Evolutionary conservation across 2,329 filamentous ascomycete species (phyloP).

Genomic region (Paramyrothecium sp.): DNA sequence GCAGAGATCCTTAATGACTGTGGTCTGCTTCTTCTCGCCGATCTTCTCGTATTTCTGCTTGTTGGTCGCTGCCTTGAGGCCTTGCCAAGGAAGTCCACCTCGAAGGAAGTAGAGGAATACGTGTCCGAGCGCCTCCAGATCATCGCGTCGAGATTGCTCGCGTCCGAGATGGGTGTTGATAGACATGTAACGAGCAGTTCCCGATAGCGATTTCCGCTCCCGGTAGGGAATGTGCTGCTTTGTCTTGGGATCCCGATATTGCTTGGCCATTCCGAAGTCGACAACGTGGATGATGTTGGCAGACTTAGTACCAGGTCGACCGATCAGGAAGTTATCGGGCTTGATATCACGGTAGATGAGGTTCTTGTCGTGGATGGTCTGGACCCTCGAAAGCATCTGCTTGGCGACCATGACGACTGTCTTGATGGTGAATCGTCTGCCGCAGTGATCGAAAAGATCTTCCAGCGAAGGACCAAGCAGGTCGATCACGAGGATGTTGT

Average conservation of each 20-base stretch:
- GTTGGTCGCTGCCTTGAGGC: conserved; percentile 71
- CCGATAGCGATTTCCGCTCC: conserved; percentile 93
- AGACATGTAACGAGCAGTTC: conserved; percentile 97
- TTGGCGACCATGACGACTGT: conserved; percentile 99
- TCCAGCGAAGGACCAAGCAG: conserved; percentile 91
- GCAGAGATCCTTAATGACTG: conserved; percentile 92
- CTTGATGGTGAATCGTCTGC: conserved; percentile 91
- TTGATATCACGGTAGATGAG: conserved; percentile 99
- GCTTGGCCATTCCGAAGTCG: conserved; percentile 99
- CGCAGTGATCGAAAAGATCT: conserved; percentile 97
- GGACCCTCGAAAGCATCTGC: conserved; percentile 96
- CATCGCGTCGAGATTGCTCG: conserved; percentile 93
- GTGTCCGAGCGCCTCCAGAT: conserved; percentile 82
- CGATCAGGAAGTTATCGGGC: conserved; percentile 98
- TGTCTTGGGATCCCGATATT: conserved; percentile 97
- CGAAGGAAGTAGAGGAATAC: conserved; percentile 75
- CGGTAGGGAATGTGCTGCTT: conserved; percentile 99
- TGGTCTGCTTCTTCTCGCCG: conserved; percentile 99
- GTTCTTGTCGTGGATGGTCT: conserved; percentile 96
- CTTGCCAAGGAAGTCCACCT: conserved; percentile 71
- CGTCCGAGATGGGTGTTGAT: conserved; percentile 98
- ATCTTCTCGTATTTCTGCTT: conserved; percentile 99
- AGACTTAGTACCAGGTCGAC: conserved; percentile 86
- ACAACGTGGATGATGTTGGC: conserved; percentile 98
- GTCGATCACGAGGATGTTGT: conserved; percentile 98